Evolutionary conservation across 2,329 filamentous ascomycete species (phyloP).

Genomic region (Tolypocladium tundrense): DNA sequence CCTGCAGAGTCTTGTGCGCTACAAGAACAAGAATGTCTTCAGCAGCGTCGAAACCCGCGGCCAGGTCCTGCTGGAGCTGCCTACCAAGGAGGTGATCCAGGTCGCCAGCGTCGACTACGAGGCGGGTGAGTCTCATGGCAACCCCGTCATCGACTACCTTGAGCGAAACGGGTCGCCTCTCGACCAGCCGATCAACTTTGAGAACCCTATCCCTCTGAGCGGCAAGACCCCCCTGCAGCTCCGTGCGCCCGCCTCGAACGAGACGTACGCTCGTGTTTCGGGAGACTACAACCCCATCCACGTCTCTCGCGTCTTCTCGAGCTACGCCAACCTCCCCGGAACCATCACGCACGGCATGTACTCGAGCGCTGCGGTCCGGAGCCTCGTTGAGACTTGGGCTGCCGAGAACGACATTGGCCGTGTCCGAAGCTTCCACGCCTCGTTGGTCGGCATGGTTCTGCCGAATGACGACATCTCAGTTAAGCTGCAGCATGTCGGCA

Average conservation of each 20-base stretch:
- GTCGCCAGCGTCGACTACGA: constrained; percentile 96
- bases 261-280: constrained; percentile 94
- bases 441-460: constrained; percentile 95
- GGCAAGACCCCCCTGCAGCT: constrained; percentile 83
- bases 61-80: constrained; percentile 85
- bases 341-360: constrained; percentile 99
- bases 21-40: constrained; percentile 91
- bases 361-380: constrained; percentile 91
- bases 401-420: constrained; percentile 97
- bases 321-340: constrained; percentile 88
- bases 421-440: constrained; percentile 94
- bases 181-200: constrained; percentile 93
- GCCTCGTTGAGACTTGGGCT: constrained; percentile 95
- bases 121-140: constrained; percentile 82
- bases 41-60: constrained; percentile 86
- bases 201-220: constrained; percentile 91
- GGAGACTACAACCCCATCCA: constrained; percentile 99
- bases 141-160: constrained; percentile 94
- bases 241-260: constrained; percentile 89
- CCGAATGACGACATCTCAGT: constrained; percentile 94
- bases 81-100: constrained; percentile 94
- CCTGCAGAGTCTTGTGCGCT: constrained; percentile 79
- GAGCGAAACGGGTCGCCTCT: constrained; percentile 84
- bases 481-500: constrained; percentile 90
- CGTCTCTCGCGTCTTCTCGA: constrained; percentile 92